These are phyloP conservation scores for Gomphus sp. DNA, from an alignment of 1,284 basidiomycete genomes.

Conservation along the genomic window DNA sequence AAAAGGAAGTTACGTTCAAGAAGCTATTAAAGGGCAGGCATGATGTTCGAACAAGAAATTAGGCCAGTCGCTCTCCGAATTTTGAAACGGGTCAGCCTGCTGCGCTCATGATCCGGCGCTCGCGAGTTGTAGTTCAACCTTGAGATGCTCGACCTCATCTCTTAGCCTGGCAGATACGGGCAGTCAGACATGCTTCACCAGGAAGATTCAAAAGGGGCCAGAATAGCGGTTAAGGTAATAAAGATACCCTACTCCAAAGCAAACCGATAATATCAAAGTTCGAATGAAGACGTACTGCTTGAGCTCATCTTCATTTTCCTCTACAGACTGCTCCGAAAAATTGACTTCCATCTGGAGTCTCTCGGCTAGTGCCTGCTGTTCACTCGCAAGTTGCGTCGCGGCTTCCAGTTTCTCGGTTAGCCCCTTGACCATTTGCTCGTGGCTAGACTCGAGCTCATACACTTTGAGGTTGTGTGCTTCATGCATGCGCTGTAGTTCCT, in stretches of 20 bases:
- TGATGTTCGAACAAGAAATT: not conserved
- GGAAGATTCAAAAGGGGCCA: slow-evolving; percentile 5
- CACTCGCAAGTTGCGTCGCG: slow-evolving; percentile 42
- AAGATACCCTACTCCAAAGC: slow-evolving; percentile 10
- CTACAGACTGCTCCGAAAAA: slow-evolving; percentile 67
- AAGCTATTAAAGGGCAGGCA: not conserved
- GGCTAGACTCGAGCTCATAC: slow-evolving; percentile 63
- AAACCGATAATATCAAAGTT: slow-evolving; percentile 6
- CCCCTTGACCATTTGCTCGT: slow-evolving; percentile 51
- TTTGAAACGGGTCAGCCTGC: not conserved
- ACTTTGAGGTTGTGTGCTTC: slow-evolving; percentile 78
- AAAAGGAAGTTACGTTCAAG: not conserved
- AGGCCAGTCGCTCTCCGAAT: not conserved
- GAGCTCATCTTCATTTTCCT: slow-evolving; percentile 64
- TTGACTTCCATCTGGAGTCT: slow-evolving; percentile 72
- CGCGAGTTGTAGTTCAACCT: slow-evolving; percentile 1
- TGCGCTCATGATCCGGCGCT: not conserved
- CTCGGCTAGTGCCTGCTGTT: slow-evolving; percentile 49
- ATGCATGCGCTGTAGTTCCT: slow-evolving; percentile 64
- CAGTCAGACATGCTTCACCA: slow-evolving; percentile 8
- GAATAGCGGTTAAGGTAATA: slow-evolving; percentile 8
- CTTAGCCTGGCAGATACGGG: slow-evolving; percentile 8
- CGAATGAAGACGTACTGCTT: slow-evolving; percentile 53
- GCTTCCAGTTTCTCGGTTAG: slow-evolving; percentile 54
- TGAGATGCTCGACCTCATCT: slow-evolving; percentile 7